Evolutionary conservation across 768 basidiomycete species (phyloP).

Genomic region (Tylopilus felleus): DNA sequence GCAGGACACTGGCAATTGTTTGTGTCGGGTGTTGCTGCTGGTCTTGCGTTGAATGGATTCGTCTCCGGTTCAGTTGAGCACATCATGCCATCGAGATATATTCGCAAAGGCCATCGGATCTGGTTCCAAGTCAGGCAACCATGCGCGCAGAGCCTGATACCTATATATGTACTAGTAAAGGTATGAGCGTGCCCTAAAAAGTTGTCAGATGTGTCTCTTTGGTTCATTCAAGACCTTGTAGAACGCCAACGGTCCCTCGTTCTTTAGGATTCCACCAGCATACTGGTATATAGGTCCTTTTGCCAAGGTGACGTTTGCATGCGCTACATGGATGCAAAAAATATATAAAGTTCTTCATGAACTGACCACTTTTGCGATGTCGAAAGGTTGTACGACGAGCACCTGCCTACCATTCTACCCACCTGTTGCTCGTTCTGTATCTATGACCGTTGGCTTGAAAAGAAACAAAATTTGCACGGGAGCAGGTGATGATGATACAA

Average conservation of each 20-base stretch:
- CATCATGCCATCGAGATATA: too few species aligned
- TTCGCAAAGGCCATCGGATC: too few species aligned
- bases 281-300: constrained; percentile 92
- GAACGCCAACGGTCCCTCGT: constrained; percentile 91
- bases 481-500: background rate
- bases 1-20: constrained; percentile 70
- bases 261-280: constrained; percentile 84
- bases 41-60: constrained; percentile 84
- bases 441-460: background rate
- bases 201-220: constrained; percentile 2
- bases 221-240: constrained; percentile 67
- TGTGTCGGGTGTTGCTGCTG: constrained; percentile 76
- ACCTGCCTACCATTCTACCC: constrained; percentile 44
- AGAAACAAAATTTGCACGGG: background rate
- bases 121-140: too few species aligned
- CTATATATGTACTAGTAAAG: too few species aligned
- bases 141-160: constrained; percentile 92
- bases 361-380: constrained; percentile 95
- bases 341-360: constrained; percentile 6
- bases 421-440: background rate
- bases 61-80: constrained; percentile 97
- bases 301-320: constrained; percentile 94
- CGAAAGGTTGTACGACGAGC: constrained; percentile 91
- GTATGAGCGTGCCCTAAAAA: constrained; percentile 82
- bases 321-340: constrained; percentile 46